Evolutionary conservation across 2,329 filamentous ascomycete species (phyloP).

Genomic region (Fusarium sp.): DNA sequence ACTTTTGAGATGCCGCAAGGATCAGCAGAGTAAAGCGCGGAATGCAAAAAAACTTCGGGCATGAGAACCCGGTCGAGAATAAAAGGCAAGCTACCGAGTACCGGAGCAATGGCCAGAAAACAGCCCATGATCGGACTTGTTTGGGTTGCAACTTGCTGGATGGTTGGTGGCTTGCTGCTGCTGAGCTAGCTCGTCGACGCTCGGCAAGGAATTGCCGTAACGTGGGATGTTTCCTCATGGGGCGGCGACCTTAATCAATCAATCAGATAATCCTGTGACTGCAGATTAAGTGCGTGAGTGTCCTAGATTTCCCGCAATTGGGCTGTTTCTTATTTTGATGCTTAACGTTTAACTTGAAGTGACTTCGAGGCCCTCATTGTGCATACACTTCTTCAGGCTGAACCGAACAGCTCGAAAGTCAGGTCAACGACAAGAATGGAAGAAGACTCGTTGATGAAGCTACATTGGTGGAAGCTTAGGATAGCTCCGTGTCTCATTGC

Average conservation of each 20-base stretch:
- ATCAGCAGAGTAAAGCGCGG: background rate
- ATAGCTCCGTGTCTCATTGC: background rate
- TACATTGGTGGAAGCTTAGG: background rate
- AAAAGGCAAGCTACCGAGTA: background rate
- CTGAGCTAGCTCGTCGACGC: conserved; percentile 12
- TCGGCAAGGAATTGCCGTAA: conserved; percentile 42
- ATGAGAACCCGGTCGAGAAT: background rate
- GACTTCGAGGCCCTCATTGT: background rate
- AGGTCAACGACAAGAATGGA: background rate
- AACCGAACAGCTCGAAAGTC: background rate
- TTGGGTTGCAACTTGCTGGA: conserved; percentile 9
- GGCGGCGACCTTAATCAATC: conserved; percentile 13
- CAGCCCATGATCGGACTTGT: conserved; percentile 19
- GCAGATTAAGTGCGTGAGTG: background rate
- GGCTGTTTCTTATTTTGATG: conserved; percentile 4
- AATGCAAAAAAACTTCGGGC: background rate
- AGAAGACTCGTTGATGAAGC: background rate
- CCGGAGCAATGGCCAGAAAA: conserved; percentile 1
- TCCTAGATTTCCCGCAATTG: conserved; percentile 19
- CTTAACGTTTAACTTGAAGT: background rate
- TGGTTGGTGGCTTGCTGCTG: conserved; percentile 33
- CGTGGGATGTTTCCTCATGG: conserved; percentile 26
- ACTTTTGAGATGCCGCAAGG: conserved; percentile 16
- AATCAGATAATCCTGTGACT: conserved; percentile 17
- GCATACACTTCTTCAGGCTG: background rate